Base-by-base conservation (phyloP, 495 filamentous ascomycete species). In the Astrocystis sublimbata region DNA sequence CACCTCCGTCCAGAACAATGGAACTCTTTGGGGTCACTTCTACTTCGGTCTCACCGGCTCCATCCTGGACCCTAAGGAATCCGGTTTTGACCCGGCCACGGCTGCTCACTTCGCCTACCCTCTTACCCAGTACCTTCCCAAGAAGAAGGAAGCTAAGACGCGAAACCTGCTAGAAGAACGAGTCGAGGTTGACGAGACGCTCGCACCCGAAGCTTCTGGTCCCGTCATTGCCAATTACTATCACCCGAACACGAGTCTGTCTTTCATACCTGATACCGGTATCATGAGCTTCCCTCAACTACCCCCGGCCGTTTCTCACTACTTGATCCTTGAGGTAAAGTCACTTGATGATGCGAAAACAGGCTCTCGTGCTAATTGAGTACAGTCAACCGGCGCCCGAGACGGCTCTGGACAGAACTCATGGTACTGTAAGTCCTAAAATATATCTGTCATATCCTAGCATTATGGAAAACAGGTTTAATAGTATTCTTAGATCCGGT, bases 11-110 rank as follows among this genome's bases (percentile, higher is more conserved):
- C 92, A 97, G 75, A 84, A 92, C 58, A 98, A 98, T 71, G 93
- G 91, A 35, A 97, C 94, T 1, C 80, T 98, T 12, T 98, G 90
- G 85, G 92, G 89, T 6, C 94, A 98, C 73, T 93, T 97, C 68
- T 96, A 91, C 67, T 79, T 98, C 62, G 90, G 84, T 9, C 81
- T 93, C 45, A 80, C 87, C 6, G 93, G 92, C 13, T 79, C 83
- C 47, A 76, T 83, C 23, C 72, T 96, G 23, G 96, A 98, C 67
- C 94, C 94, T 2, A 78, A 81, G 4, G 81, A 84, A 24, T 79
- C 81, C 17, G 81, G 79, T 49, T 98, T 90, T 73, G 90, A 94
- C 69, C 75, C 84, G 0, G 79, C 79, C 2, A 87, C 84, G 47
- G 92, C 94, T 4, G 89, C 90, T 62, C 89, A 96, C 71, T 96